Evolutionary conservation across 768 basidiomycete species (phyloP).

Genomic region (Pulveroboletus sp.): DNA sequence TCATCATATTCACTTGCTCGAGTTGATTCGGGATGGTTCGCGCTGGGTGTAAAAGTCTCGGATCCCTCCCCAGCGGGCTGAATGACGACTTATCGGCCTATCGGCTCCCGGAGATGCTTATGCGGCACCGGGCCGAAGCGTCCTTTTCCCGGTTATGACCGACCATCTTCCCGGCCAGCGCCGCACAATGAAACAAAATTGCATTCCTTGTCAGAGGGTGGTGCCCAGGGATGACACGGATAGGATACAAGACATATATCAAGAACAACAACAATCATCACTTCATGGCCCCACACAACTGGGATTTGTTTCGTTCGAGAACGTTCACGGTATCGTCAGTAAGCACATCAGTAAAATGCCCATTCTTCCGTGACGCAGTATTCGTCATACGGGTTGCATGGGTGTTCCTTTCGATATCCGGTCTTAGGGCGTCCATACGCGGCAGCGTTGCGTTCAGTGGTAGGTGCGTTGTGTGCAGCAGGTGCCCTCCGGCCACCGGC

Average conservation of each 20-base stretch:
- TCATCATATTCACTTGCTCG: constrained; percentile 56
- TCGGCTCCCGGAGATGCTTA: constrained; percentile 7
- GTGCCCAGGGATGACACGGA: constrained; percentile 2
- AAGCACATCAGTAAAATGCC: constrained; percentile 40
- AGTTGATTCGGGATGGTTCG: constrained; percentile 11
- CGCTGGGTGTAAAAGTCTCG: constrained; percentile 6
- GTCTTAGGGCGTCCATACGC: constrained; percentile 29
- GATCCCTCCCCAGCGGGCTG: constrained; percentile 8
- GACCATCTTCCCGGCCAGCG: constrained; percentile 1
- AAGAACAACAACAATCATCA: constrained; percentile 8
- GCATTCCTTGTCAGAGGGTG: constrained; percentile 18
- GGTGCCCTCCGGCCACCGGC: constrained; percentile 29
- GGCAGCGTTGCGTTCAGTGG: constrained; percentile 29
- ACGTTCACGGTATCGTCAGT: background rate
- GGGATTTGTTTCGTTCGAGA: constrained; percentile 1
- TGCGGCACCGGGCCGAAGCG: constrained; percentile 9
- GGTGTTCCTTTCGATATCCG: constrained; percentile 41
- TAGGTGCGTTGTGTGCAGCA: constrained; percentile 16
- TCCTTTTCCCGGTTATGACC: constrained; percentile 21
- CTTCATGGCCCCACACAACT: constrained; percentile 4
- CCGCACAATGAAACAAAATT: background rate
- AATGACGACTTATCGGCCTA: constrained; percentile 18
- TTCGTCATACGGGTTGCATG: constrained; percentile 55
- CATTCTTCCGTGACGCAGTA: constrained; percentile 75
- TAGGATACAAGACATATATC: constrained; percentile 23